phyloP scores from a whole-genome alignment of 345 rosid genomes.

The Salix koriyanagi region DNA sequence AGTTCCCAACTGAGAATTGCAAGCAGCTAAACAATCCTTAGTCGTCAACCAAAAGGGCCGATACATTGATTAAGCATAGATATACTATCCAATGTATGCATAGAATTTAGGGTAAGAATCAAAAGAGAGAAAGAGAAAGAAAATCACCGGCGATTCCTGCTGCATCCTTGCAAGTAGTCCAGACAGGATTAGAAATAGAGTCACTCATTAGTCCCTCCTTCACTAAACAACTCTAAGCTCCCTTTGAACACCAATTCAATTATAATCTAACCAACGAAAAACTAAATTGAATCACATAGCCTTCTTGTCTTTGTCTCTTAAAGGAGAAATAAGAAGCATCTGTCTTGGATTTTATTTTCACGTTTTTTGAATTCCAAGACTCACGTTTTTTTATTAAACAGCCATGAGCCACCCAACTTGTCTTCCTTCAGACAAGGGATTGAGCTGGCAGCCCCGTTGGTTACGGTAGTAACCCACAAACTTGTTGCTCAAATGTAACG shows the following conservation, averaged over 20 bases:
- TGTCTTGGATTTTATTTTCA: too few relatives aligned
- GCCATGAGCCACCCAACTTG: too few relatives aligned
- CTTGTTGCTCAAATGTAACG: too few relatives aligned
- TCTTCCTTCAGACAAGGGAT: too few relatives aligned
- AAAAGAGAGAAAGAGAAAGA: not conserved
- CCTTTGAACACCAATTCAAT: not conserved
- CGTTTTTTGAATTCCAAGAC: too few relatives aligned
- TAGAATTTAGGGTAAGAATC: not conserved
- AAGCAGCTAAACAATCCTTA: not conserved
- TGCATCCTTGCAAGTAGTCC: slow-evolving; percentile 42
- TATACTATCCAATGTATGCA: not conserved
- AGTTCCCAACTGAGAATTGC: not conserved
- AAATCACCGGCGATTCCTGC: slow-evolving; percentile 63
- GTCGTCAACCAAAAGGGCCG: not conserved
- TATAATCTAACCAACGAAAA: not conserved
- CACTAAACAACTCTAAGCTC: not conserved
- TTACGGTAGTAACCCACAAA: too few relatives aligned
- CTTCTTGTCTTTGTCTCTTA: too few relatives aligned
- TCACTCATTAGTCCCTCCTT: slow-evolving; percentile 41
- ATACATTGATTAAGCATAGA: not conserved
- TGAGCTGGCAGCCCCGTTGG: too few relatives aligned
- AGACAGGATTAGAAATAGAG: slow-evolving; percentile 14
- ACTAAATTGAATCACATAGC: too few relatives aligned
- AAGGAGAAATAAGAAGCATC: too few relatives aligned
- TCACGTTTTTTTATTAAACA: too few relatives aligned